Percentiles rank a stretch among this genome's conserved stretches.
Evolutionary conservation across 2,329 filamentous ascomycete species (phyloP).

Genomic region (Fusarium caatingaense): DNA sequence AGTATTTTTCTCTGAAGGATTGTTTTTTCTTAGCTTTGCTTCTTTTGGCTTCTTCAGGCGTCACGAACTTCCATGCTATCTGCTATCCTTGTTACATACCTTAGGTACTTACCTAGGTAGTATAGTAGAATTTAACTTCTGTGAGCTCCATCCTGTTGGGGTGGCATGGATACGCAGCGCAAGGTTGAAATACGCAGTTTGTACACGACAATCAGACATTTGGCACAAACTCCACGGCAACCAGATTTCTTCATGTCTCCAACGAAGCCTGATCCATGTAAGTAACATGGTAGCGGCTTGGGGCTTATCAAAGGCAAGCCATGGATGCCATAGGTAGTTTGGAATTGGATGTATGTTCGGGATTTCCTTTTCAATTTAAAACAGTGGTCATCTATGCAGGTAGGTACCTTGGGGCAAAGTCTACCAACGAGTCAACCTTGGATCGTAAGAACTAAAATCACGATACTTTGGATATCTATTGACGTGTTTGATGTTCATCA

Average conservation of each 20-base stretch:
- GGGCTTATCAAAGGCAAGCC: background rate
- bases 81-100: background rate
- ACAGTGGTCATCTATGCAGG: background rate
- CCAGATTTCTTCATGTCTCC: slow-evolving; percentile 8
- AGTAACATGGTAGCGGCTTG: background rate
- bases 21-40: background rate
- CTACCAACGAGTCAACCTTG: background rate
- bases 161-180: background rate
- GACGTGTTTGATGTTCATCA: background rate
- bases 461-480: background rate
- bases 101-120: too few species aligned
- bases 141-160: background rate
- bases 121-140: background rate
- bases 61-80: background rate
- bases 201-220: slow-evolving; percentile 10
- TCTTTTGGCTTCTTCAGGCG: background rate
- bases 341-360: background rate
- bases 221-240: slow-evolving; percentile 6
- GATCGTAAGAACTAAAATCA: background rate
- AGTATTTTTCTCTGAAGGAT: background rate
- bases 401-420: background rate
- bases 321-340: background rate
- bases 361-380: background rate
- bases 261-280: slow-evolving; percentile 18
- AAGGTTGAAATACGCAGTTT: background rate